phyloP scores from a whole-genome alignment of 2,329 filamentous ascomycete genomes.

The Phyllosticta citrichinensis region DNA sequence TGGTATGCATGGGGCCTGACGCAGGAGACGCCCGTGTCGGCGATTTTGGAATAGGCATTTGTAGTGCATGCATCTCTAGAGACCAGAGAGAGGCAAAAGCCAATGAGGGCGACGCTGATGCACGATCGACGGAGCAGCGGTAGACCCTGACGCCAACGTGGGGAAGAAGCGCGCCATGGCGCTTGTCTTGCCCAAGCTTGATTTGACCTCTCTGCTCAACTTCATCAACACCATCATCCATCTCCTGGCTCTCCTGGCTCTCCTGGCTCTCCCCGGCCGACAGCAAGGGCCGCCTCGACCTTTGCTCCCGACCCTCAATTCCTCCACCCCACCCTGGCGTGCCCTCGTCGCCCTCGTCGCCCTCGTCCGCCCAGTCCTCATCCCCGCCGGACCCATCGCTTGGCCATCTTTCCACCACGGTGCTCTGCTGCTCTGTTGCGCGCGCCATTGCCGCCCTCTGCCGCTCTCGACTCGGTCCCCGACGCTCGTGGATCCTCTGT shows the following conservation, averaged over 20 bases:
- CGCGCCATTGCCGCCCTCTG: background rate
- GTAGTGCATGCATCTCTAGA: background rate
- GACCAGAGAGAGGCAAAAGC: background rate
- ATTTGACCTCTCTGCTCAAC: no score
- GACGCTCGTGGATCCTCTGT: background rate
- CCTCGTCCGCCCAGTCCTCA: background rate
- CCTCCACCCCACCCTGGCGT: background rate
- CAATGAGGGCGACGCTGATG: background rate
- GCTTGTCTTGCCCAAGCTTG: no score
- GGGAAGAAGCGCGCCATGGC: background rate
- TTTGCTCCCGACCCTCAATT: background rate
- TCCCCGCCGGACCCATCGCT: background rate
- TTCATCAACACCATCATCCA: background rate
- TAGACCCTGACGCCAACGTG: background rate
- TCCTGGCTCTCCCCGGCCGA: background rate
- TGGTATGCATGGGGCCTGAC: conserved; percentile 61
- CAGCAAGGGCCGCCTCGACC: background rate
- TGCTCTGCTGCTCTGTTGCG: background rate
- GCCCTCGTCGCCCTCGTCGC: background rate
- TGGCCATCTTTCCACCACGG: background rate
- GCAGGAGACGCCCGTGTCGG: conserved; percentile 34
- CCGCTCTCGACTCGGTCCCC: background rate
- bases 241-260: background rate
- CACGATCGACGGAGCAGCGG: background rate
- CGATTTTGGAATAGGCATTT: background rate